Evolutionary conservation across 208 protist genomes (phyloP), one percentile per base, ranked within the genome.

Genomic region (Leptomonas pyrrhocoris): DNA sequence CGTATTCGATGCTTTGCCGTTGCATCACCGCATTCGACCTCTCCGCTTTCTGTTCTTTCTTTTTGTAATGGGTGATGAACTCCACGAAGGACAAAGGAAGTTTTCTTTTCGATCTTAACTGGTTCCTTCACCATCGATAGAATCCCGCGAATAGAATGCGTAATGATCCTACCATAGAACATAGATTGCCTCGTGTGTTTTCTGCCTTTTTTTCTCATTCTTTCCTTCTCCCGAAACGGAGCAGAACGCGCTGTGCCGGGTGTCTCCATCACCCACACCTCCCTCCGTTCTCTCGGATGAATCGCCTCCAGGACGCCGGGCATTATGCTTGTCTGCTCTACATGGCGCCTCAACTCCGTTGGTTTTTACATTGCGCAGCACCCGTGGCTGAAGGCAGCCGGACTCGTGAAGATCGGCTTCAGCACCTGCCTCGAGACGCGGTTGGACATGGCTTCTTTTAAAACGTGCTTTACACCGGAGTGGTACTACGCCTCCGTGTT

Each of bases 401-500:
- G 88, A 0, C 83, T 85, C 23, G 83, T 94, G 3, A 94, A 94
- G 65, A 75, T 94, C 1, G 88, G 88, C 45, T 90, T 72, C 74
- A 91, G 79, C 56, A 72, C 70, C 21, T 73, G 84, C 21, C 67
- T 90, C 7, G 79, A 88, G 28, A 82, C 78, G 38, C 83, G 88
- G 8, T 77, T 94, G 8, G 70, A 88, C 57, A 94, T 85, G 79
- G 72, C 80, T 15, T 88, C 85, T 16, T 94, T 90, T 60, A 85
- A 70, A 48, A 94, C 88, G 2, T 94, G 88, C 43, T 94, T 94
- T 34, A 94, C 88, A 28, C 81, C 85, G 6, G 83, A 94, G 60
- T 94, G 88, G 85, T 66, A 70, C 27, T 93, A 90, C 28, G 77
- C 78, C 34, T 50, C 79, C 23, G 80, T 87, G 38, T 85, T 92